A percentile compares a stretch with the other conserved stretches of the same genome.
These are phyloP conservation scores for Fusarium guadeloupense DNA, from an alignment of 2,329 filamentous ascomycete genomes.

Conservation along the genomic window DNA sequence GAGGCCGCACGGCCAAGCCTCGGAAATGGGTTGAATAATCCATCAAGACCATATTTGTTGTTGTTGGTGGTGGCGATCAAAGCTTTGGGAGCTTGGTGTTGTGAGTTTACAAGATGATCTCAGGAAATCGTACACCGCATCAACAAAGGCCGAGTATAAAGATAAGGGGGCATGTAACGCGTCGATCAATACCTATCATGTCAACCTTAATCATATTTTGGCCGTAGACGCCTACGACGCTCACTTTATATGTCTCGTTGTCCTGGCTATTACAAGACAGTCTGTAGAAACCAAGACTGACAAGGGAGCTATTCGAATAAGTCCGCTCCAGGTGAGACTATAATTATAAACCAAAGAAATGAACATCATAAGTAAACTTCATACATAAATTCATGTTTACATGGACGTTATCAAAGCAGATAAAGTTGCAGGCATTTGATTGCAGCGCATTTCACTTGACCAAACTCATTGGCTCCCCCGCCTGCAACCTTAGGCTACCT, in stretches of 20 bases:
- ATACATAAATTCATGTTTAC: too few species aligned
- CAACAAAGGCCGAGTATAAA: too few species aligned
- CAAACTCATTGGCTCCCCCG: conserved; percentile 15
- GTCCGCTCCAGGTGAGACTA: too few species aligned
- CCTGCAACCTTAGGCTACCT: conserved; percentile 1
- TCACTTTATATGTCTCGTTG: not conserved
- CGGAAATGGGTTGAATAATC: not conserved
- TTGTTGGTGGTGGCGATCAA: not conserved
- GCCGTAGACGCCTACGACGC: not conserved
- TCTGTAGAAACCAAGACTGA: not conserved
- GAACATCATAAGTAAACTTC: too few species aligned
- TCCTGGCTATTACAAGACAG: conserved; percentile 1
- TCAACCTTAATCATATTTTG: conserved; percentile 4
- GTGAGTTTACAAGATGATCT: not conserved
- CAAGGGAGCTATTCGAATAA: too few species aligned
- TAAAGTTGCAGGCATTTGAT: conserved; percentile 7
- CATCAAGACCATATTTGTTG: not conserved
- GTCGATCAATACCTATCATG: conserved; percentile 6
- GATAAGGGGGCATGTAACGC: not conserved
- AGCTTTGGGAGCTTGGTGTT: not conserved
- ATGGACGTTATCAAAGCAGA: not conserved
- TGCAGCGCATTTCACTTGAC: conserved; percentile 11
- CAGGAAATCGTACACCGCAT: not conserved
- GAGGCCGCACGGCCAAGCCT: conserved; percentile 4
- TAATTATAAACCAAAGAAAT: too few species aligned